Conservation (phyloP, 2,329 filamentous ascomycete species). For the Cytospora piceicola region DNA sequence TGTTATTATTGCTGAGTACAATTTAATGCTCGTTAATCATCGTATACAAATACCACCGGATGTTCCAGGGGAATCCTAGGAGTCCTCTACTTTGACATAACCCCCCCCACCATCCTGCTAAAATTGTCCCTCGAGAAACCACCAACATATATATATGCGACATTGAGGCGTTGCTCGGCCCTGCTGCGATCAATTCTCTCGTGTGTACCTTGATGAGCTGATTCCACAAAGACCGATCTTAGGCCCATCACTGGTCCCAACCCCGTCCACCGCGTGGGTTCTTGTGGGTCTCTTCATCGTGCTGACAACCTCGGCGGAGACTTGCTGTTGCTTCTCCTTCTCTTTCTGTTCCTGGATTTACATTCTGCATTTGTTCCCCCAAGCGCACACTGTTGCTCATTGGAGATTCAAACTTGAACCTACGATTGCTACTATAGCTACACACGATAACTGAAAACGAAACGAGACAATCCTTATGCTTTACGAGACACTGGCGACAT, state of each 20-base stretch:
- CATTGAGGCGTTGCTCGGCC: background rate
- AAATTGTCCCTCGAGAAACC: background rate
- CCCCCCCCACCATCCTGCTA: background rate
- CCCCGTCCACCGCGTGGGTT: conserved; percentile 19
- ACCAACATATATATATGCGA: background rate
- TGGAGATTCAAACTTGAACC: background rate
- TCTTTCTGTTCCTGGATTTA: background rate
- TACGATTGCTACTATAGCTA: background rate
- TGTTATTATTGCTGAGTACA: no score
- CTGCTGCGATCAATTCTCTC: background rate
- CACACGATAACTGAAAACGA: background rate
- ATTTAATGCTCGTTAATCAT: no score
- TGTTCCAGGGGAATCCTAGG: no score
- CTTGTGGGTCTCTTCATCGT: conserved; percentile 7
- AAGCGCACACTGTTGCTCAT: background rate
- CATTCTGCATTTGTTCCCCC: background rate
- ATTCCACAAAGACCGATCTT: background rate
- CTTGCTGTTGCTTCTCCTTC: background rate
- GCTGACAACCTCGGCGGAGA: background rate
- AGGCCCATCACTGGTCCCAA: conserved; percentile 6
- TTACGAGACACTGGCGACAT: background rate
- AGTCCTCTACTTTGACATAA: no score
- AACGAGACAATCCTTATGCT: background rate
- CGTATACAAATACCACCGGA: no score
- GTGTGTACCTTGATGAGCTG: background rate